Evolutionary conservation across 139 green algal genomes (phyloP), one percentile per base, ranked within the genome.

Genomic region (Chlorella vulgaris): DNA sequence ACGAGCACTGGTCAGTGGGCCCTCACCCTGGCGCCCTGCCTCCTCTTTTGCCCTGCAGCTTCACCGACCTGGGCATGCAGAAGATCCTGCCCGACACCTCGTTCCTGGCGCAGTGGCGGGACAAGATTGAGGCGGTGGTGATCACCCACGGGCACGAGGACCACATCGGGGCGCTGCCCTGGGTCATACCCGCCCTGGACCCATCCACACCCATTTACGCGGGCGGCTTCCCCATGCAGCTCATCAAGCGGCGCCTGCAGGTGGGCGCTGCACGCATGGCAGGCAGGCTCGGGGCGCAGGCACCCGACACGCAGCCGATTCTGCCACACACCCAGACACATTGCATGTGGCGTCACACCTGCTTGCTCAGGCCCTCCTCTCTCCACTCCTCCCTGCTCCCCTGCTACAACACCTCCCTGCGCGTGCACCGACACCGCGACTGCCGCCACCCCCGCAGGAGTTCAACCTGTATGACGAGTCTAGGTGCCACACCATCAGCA

Each of bases 141-240:
- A 98, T 99, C 89, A 99, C 96, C 15, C 96, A 99, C 86, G 96
- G 94, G 4, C 96, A 99, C 86, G 96, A 99, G 81, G 96, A 99
- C 86, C 96, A 99, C 86, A 99, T 99, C 69, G 96, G 96, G 4
- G 96, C 96, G 21, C 78, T 99, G 82, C 95, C 96, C 13, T 99
- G 96, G 96, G 96, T 98, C 51, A 71, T 89, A 31, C 65, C 74
- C 69, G 96, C 95, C 4, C 88, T 99, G 70, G 95, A 99, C 85
- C 97, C 97, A 7, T 69, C 33, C 63, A 99, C 95, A 0, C 95
- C 95, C 28, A 92, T 99, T 66, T 99, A 95, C 79, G 91, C 92
- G 7, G 88, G 86, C 58, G 83, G 82, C 78, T 99, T 99, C 85
- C 91, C 96, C 13, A 96, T 99, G 94, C 85, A 98, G 88, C 93